Evolutionary conservation across 2,329 filamentous ascomycete species (phyloP).

Genomic region (Calonectria pteridis): DNA sequence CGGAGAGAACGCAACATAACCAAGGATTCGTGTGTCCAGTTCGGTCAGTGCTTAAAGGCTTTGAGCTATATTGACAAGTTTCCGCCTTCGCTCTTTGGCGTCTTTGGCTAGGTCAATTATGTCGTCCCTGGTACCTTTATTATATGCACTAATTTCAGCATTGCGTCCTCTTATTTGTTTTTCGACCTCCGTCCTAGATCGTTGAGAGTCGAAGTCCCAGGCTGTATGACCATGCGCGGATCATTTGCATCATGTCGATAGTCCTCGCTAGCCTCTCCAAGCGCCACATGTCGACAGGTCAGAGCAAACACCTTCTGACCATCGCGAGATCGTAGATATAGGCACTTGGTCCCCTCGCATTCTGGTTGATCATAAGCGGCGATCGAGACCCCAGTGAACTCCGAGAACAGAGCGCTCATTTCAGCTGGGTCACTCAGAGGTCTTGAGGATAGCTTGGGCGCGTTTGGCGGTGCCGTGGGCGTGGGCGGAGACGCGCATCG

Average conservation of each 20-base stretch:
- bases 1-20: slow-evolving; percentile 17
- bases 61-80: background rate
- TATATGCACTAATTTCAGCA: too few species aligned
- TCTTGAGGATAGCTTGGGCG: background rate
- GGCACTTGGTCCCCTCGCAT: slow-evolving; percentile 18
- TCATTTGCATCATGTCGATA: background rate
- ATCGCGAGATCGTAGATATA: slow-evolving; percentile 17
- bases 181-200: too few species aligned
- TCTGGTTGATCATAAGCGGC: background rate
- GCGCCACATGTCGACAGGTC: slow-evolving; percentile 25
- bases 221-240: slow-evolving; percentile 13
- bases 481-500: background rate
- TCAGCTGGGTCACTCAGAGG: background rate
- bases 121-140: too few species aligned
- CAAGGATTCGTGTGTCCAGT: slow-evolving; percentile 1
- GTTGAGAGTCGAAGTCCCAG: too few species aligned
- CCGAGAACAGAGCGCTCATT: background rate
- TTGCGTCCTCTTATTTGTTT: too few species aligned
- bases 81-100: too few species aligned
- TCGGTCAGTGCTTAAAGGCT: background rate
- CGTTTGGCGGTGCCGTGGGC: background rate
- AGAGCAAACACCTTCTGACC: background rate
- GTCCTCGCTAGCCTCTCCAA: background rate
- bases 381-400: slow-evolving; percentile 8
- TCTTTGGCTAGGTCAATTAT: too few species aligned